These are phyloP conservation scores for Biscogniauxia sp. DNA, from an alignment of 2,329 filamentous ascomycete species.

Conservation along the genomic window DNA sequence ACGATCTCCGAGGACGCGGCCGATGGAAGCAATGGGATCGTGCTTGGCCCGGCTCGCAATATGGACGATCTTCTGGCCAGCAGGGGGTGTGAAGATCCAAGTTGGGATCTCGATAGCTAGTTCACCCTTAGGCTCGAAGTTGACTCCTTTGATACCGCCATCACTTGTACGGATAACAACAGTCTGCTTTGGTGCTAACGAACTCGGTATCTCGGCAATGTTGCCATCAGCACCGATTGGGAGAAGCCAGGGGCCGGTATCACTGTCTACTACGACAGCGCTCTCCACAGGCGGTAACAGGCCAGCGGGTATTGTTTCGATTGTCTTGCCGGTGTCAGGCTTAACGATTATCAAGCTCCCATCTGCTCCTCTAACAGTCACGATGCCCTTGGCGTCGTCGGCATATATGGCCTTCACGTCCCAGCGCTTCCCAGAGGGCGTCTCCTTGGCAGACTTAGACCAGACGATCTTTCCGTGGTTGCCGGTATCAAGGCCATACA, in stretches of 20 bases:
- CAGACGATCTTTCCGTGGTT: constrained; percentile 73
- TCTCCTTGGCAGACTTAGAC: constrained; percentile 64
- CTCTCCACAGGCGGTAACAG: constrained; percentile 41
- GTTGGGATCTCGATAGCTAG: constrained; percentile 45
- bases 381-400: constrained; percentile 53
- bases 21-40: constrained; percentile 91
- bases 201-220: constrained; percentile 44
- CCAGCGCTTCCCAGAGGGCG: constrained; percentile 56
- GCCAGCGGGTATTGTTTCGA: constrained; percentile 43
- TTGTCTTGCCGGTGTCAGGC: constrained; percentile 49
- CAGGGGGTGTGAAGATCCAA: constrained; percentile 72
- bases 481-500: constrained; percentile 78
- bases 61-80: constrained; percentile 65
- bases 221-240: constrained; percentile 51
- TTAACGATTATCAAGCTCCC: constrained; percentile 62
- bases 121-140: constrained; percentile 44
- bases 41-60: constrained; percentile 68
- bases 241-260: constrained; percentile 52
- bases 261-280: constrained; percentile 52
- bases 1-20: constrained; percentile 85
- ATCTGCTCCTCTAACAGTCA: constrained; percentile 57
- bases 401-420: constrained; percentile 66
- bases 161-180: constrained; percentile 52
- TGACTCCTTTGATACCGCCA: constrained; percentile 54
- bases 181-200: constrained; percentile 49